Base-by-base conservation (phyloP, 2,329 filamentous ascomycete species). In the Pyricularia sp. region DNA sequence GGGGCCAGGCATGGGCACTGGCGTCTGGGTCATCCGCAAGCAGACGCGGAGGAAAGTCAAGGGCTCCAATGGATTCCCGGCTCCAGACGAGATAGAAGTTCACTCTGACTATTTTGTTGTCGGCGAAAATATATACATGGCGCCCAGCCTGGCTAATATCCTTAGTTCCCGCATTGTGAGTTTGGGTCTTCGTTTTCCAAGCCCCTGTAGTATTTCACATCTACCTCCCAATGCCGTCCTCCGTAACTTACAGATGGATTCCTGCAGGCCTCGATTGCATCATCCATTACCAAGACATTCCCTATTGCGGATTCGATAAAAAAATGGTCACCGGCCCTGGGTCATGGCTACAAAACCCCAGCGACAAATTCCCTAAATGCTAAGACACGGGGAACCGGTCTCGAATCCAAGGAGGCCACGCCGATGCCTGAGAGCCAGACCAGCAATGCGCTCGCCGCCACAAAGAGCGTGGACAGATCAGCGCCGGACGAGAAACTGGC, bases 21-120 rank as follows among this genome's bases (percentile, higher is more conserved):
- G 88, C 31, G 87, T 90, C 10, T 91, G 88, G 88, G 86, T 90
- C 31, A 89, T 91, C 72, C 84, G 87, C 74, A 90, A 90, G 80
- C 88, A 91, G 78, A 87, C 84, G 30, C 81, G 88, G 66, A 82
- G 85, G 70, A 88, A 89, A 78, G 80, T 82, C 17, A 80, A 82
- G 59, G 72, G 70, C 66, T 68, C 69, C 66, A 70, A 81, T 5
- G 71, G 70, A 2, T 68, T 72, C 20, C 66, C 66, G 23, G 79
- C 82, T 17, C 84, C 87, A 30, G 87, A 89, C 72, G 86, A 89
- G 70, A 81, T 90, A 30, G 84, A 78, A 1, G 81, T 90, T 0
- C 84, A 88, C 58, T 81, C 84, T 4, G 84, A 84, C 2, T 91
- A 90, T 74, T 90, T 89, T 73, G 82, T 91, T 2, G 83, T 89